phyloP scores from a whole-genome alignment of 768 basidiomycete species.

The Filobasidium floriforme region DNA sequence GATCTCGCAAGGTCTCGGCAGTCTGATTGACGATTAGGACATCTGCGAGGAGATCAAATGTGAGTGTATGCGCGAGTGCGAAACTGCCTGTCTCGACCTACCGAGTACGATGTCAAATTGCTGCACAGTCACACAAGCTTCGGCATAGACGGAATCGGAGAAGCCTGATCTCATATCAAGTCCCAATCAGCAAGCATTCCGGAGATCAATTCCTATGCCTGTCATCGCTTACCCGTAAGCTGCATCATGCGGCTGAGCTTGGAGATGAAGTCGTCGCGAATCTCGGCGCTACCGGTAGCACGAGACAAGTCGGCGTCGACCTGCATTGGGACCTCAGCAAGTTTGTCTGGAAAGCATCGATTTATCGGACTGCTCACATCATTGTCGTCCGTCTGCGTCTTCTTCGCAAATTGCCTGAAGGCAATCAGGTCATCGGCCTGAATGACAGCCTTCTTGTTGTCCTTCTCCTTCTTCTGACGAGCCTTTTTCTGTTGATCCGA shows the following conservation, averaged over 20 bases:
- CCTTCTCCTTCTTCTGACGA: constrained; percentile 78
- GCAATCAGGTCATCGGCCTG: constrained; percentile 88
- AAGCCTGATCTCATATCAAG: constrained; percentile 55
- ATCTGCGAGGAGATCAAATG: constrained; percentile 50
- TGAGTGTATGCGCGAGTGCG: neutral
- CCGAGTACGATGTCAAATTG: constrained; percentile 93
- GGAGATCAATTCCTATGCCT: neutral
- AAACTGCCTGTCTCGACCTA: constrained; percentile 34
- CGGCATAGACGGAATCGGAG: constrained; percentile 96
- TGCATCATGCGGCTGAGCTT: constrained; percentile 88
- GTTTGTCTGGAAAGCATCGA: constrained; percentile 48
- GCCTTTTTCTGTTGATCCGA: constrained; percentile 64
- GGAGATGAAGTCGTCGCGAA: constrained; percentile 86
- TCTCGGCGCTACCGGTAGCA: constrained; percentile 76
- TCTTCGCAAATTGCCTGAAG: constrained; percentile 94
- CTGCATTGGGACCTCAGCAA: constrained; percentile 46
- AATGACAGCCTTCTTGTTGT: constrained; percentile 60
- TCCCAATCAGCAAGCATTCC: constrained; percentile 7
- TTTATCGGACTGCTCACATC: constrained; percentile 43
- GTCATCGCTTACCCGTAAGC: constrained; percentile 62
- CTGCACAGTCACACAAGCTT: constrained; percentile 94
- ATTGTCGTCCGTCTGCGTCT: constrained; percentile 62
- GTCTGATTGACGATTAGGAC: constrained; percentile 97
- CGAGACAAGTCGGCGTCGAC: constrained; percentile 80
- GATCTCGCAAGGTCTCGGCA: constrained; percentile 83